A percentile compares a stretch with the other conserved stretches of the same genome.
Conservation (phyloP, 768 basidiomycete genomes). For the Boletus rex-veris region DNA sequence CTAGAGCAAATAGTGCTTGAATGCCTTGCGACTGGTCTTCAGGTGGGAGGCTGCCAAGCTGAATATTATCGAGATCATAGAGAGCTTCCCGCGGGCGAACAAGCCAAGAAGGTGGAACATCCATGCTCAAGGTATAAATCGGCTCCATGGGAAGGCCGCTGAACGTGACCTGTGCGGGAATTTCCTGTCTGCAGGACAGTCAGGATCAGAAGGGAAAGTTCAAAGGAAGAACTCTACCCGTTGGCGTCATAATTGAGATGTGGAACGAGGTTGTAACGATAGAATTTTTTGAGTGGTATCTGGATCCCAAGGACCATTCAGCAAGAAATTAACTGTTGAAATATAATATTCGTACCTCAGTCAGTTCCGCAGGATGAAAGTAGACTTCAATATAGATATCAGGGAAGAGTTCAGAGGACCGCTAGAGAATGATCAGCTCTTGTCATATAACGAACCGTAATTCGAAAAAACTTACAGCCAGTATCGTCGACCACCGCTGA, state of each 20-base stretch:
- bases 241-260: constrained; percentile 58
- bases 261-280: constrained; percentile 68
- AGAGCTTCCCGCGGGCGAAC: constrained; percentile 84
- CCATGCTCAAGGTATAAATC: constrained; percentile 92
- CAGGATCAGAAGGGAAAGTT: not conserved
- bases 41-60: constrained; percentile 61
- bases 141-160: constrained; percentile 74
- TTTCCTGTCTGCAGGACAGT: constrained; percentile 47
- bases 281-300: constrained; percentile 92
- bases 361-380: constrained; percentile 64
- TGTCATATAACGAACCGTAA: not conserved
- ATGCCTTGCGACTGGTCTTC: constrained; percentile 53
- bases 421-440: constrained; percentile 10
- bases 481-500: constrained; percentile 80
- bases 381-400: constrained; percentile 72
- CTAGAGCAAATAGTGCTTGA: constrained; percentile 80
- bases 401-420: constrained; percentile 44
- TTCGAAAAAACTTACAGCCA: constrained; percentile 51
- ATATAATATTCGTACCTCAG: constrained; percentile 51
- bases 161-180: constrained; percentile 60
- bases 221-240: constrained; percentile 45
- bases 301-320: constrained; percentile 28
- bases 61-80: constrained; percentile 95
- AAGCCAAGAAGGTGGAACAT: constrained; percentile 89
- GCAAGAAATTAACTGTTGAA: not conserved